phyloP scores from a whole-genome alignment of 2,329 filamentous ascomycete species.

The Neopestalotiopsis rosae region DNA sequence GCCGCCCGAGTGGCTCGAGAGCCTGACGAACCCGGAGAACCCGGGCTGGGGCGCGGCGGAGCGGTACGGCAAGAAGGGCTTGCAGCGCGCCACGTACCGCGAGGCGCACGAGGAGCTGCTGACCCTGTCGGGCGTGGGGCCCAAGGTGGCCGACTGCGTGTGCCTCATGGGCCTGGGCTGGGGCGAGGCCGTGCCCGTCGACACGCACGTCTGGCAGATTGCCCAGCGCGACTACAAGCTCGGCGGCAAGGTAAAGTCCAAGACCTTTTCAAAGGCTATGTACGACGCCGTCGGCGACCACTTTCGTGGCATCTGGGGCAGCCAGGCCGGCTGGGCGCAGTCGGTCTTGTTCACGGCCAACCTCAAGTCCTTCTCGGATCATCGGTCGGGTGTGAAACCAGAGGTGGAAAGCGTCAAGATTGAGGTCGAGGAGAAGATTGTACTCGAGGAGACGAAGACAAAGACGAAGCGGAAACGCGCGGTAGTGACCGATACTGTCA shows the following conservation, averaged over 20 bases:
- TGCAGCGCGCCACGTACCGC: slow-evolving; percentile 68
- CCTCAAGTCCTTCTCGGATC: slow-evolving; percentile 80
- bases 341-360: slow-evolving; percentile 96
- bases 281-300: slow-evolving; percentile 92
- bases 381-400: slow-evolving; percentile 54
- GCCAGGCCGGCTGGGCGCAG: slow-evolving; percentile 96
- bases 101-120: slow-evolving; percentile 82
- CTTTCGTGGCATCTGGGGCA: slow-evolving; percentile 88
- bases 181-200: slow-evolving; percentile 93
- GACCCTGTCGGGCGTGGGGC: slow-evolving; percentile 84
- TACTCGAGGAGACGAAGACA: slow-evolving; percentile 14
- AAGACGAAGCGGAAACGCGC: slow-evolving; percentile 12
- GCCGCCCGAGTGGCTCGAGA: slow-evolving; percentile 76
- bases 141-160: slow-evolving; percentile 96
- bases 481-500: slow-evolving; percentile 25
- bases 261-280: slow-evolving; percentile 84
- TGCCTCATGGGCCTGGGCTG: slow-evolving; percentile 96
- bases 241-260: slow-evolving; percentile 74
- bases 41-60: slow-evolving; percentile 58
- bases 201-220: slow-evolving; percentile 99
- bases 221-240: slow-evolving; percentile 96
- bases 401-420: slow-evolving; percentile 33
- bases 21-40: slow-evolving; percentile 77
- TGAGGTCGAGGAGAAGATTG: slow-evolving; percentile 31
- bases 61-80: slow-evolving; percentile 47